Evolutionary conservation across 441 rosid species (phyloP), one percentile per base, ranked within the genome.

Genomic region (Eruca vesicaria): DNA sequence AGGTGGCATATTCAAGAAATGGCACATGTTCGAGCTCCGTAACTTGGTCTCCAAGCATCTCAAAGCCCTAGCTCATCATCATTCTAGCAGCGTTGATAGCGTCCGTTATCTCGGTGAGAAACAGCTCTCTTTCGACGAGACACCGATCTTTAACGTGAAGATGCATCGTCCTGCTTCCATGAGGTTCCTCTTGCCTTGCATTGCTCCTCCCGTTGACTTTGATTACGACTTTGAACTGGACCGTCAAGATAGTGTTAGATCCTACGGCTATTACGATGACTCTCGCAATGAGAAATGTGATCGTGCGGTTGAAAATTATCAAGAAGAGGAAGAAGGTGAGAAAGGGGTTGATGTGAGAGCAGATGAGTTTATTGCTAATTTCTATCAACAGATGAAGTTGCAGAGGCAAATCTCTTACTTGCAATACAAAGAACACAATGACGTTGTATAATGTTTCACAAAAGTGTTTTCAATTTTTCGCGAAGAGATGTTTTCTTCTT

Each of bases 101-200:
- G 77, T 64, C 66, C 78, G 56, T 3, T 78, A 59, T 53, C 53
- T 78, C 20, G 73, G 87, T 4, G 96, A 92, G 69, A 85, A 88
- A 5, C 84, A 95, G 83, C 93, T 95, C 21, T 91, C 98, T 8
- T 95, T 95, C 70, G 96, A 93, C 35, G 71, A 93, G 66, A 93
- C 98, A 0, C 99, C 98, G 0, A 66, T 89, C 41, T 84, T 93
- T 75, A 87, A 85, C 20, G 81, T 87, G 43, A 75, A 69, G 59
- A 69, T 90, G 85, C 83, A 84, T 79, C 89, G 95, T 2, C 94
- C 95, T 0, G 74, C 89, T 6, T 91, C 99, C 29, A 80, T 86
- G 93, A 80, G 96, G 55, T 90, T 85, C 81, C 81, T 72, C 60
- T 71, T 94, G 6, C 97, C 98, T 32, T 89, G 97, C 88, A 84